Percentiles rank a stretch among this genome's conserved stretches.
Evolutionary conservation across 2,329 filamentous ascomycete genomes (phyloP).

Genomic region (Cryphonectria naterciae): DNA sequence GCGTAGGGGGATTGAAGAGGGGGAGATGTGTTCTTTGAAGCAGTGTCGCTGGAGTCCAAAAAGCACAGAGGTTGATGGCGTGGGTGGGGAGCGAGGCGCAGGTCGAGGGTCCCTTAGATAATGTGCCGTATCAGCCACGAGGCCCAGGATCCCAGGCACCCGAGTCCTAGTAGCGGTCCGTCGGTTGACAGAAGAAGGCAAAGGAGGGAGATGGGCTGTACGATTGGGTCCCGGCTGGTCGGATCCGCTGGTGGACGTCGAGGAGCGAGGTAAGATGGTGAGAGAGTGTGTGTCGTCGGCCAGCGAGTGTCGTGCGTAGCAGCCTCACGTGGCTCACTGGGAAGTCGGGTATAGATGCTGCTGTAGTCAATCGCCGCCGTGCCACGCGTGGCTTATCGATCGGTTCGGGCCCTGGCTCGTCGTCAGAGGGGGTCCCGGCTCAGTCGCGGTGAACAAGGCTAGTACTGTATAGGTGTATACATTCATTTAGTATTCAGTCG

Average conservation of each 20-base stretch:
- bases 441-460: background rate
- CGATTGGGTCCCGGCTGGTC: slow-evolving; percentile 14
- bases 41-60: slow-evolving; percentile 10
- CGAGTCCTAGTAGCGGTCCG: slow-evolving; percentile 14
- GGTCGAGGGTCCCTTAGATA: background rate
- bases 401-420: slow-evolving; percentile 7
- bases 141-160: slow-evolving; percentile 16
- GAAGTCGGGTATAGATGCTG: slow-evolving; percentile 1
- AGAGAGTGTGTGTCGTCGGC: slow-evolving; percentile 13
- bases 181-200: background rate
- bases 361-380: background rate
- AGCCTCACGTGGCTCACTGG: slow-evolving; percentile 21
- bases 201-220: slow-evolving; percentile 13
- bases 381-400: slow-evolving; percentile 11
- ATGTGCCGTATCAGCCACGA: slow-evolving; percentile 1
- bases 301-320: slow-evolving; percentile 4
- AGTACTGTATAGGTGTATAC: background rate
- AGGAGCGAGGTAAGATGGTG: background rate
- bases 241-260: background rate
- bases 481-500: background rate
- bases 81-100: slow-evolving; percentile 4
- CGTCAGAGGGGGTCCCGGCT: slow-evolving; percentile 4
- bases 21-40: background rate
- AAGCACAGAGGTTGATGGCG: slow-evolving; percentile 5
- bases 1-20: background rate